Percentiles rank a stretch among this genome's conserved stretches.
Evolutionary conservation across 352 stramenopile species (phyloP).

Genomic region (Phytopythium sindhum): DNA sequence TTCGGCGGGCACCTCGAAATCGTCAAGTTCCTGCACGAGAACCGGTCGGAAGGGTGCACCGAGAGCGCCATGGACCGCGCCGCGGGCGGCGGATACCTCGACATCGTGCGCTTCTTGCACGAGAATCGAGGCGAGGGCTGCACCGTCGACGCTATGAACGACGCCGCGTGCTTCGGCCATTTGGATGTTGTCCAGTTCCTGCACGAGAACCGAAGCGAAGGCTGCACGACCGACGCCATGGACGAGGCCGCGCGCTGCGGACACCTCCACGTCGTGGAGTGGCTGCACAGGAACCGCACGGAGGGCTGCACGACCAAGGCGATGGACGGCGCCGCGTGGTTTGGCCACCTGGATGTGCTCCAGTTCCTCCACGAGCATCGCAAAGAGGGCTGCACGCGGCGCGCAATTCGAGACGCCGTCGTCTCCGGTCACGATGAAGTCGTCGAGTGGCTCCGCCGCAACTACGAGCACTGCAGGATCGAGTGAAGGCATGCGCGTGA

Average conservation of each 20-base stretch:
- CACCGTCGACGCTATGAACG: slow-evolving; percentile 12
- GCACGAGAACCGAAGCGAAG: slow-evolving; percentile 10
- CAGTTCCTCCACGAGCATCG: slow-evolving; percentile 13
- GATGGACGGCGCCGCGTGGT: slow-evolving; percentile 18
- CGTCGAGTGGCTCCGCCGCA: slow-evolving; percentile 6
- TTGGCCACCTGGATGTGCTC: slow-evolving; percentile 25
- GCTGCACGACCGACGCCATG: slow-evolving; percentile 12
- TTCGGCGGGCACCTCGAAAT: slow-evolving; percentile 13
- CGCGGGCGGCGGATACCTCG: slow-evolving; percentile 8
- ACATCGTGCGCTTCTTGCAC: slow-evolving; percentile 15
- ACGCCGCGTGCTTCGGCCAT: slow-evolving; percentile 12
- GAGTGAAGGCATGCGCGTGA: not conserved
- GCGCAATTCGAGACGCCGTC: slow-evolving; percentile 8
- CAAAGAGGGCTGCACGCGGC: slow-evolving; percentile 11
- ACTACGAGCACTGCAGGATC: slow-evolving; percentile 3
- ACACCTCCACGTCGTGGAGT: slow-evolving; percentile 10
- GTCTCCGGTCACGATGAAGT: slow-evolving; percentile 7
- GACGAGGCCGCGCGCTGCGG: slow-evolving; percentile 9
- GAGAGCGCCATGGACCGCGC: slow-evolving; percentile 14
- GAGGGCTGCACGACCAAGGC: slow-evolving; percentile 13
- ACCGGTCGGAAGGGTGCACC: slow-evolving; percentile 15
- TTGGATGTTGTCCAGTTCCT: slow-evolving; percentile 13
- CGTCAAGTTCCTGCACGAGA: slow-evolving; percentile 13
- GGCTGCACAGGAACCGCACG: slow-evolving; percentile 5
- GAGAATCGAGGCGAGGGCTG: slow-evolving; percentile 14